Base-by-base conservation (phyloP, 1,284 basidiomycete species). In the Cryptococcus deneoformans region DNA sequence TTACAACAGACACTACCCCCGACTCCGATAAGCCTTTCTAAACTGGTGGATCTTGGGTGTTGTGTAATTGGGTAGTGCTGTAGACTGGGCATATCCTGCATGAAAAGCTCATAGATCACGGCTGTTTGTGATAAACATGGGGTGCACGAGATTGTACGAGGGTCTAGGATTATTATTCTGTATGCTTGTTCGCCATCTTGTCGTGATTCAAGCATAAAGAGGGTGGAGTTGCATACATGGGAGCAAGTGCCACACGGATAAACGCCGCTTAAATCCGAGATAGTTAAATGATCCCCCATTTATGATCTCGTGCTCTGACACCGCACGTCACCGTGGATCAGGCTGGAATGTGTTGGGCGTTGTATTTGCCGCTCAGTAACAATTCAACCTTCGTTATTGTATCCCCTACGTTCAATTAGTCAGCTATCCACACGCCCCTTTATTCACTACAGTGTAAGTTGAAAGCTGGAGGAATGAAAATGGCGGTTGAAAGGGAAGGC, bases 1-100 rank as follows among this genome's bases (percentile, higher is more conserved):
- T 42, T 10, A 35, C 49, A 52, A 52, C 56, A 71, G 77, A 78
- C 70, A 72, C 62, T 52, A 75, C 71, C 52, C 77, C 76, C 46
- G 76, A 72, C 53, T 70, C 64, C 34, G 77, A 78, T 70, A 77
- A 78, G 68, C 77, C 77, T 46, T 78, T 77, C 73, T 78, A 75
- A 63, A 29, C 29, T 29, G 29, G 29, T 29, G 29, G 29, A 29
- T 29, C 29, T 29, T 29, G 29, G 29, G 29, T 29, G 29, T 29
- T 57, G 29, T 35, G 38, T 47, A 29, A 24, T 57, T 37, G 45
- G 35, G 46, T 51, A 52, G 8, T 24, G 42, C 34, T 14, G n/a
- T 8, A 39, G 24, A 9, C 34, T 14, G 47, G 42, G 46, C 46
- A 37, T 37, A 24, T 38, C 24, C 46, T 52, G 50, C 55, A 59